These are phyloP conservation scores for Keqinozyma sinolaborantium DNA, from an alignment of 1,139 yeast species.

Conservation along the genomic window DNA sequence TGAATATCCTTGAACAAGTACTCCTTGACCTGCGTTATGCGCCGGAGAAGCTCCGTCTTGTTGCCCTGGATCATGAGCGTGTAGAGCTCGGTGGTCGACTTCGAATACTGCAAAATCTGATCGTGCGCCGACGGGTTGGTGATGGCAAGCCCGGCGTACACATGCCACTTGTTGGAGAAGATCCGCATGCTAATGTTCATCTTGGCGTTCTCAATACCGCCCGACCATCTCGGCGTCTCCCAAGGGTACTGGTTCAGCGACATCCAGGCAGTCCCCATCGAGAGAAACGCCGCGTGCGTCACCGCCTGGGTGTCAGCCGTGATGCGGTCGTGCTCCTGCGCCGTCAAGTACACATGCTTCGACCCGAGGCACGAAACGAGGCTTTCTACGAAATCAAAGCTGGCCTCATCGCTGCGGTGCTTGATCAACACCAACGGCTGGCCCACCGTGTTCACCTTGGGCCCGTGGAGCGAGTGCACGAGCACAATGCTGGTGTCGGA, in stretches of 20 bases:
- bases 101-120: constrained; percentile 87
- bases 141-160: constrained; percentile 94
- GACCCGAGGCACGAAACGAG: constrained; percentile 73
- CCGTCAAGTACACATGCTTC: constrained; percentile 72
- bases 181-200: constrained; percentile 89
- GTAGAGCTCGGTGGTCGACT: constrained; percentile 77
- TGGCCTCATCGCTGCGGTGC: constrained; percentile 62
- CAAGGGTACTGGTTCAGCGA: constrained; percentile 84
- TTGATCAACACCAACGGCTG: constrained; percentile 87
- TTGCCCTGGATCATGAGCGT: constrained; percentile 76
- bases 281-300: constrained; percentile 93
- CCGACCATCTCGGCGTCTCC: constrained; percentile 83
- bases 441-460: constrained; percentile 81
- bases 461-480: constrained; percentile 93
- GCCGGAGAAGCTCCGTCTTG: constrained; percentile 49
- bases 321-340: constrained; percentile 84
- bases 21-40: constrained; percentile 66
- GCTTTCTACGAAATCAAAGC: constrained; percentile 56
- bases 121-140: constrained; percentile 93
- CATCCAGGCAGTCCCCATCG: constrained; percentile 98
- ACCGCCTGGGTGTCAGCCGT: constrained; percentile 99
- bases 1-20: constrained; percentile 70
- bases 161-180: constrained; percentile 95
- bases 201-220: constrained; percentile 94
- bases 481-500: constrained; percentile 77